Evolutionary conservation across 2,329 filamentous ascomycete species (phyloP), one percentile per base, ranked within the genome.

Genomic region (Talaromyces sp.): DNA sequence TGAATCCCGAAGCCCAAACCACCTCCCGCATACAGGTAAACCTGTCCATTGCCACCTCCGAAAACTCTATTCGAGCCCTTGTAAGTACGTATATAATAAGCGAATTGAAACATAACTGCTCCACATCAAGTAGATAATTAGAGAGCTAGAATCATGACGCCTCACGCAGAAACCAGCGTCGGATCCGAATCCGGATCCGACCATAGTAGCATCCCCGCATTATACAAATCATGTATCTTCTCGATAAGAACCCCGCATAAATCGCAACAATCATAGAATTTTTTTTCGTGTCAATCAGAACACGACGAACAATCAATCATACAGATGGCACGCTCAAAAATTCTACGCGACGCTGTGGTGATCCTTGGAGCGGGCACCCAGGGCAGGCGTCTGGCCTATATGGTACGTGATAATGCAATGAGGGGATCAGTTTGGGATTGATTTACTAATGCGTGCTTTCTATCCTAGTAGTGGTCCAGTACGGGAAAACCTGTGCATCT

Each of bases 301-400:
- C 5, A 7, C 5, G 19, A 11, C 17, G 17, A 5, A 37, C 19
- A 17, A 39, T 39, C n/a, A 39, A 39, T 22, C 10, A 36, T 2
- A 21, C 7, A 7, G 39, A 52, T 52, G 48, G 33, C 33, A 28
- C 48, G 48, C 17, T 37, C 48, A 37, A 48, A 41, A 40, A 11
- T 48, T 7, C 25, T 54, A 10, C 56, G 21, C 33, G 37, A 57
- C 3, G 45, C 46, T 15, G 58, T 60, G 19, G 53, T 56, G 7
- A 55, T 60, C n/a, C 19, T 72, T 6, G 71, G 71, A 8, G 71
- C 70, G 22, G 71, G 71, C 17, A 71, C 69, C 22, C 71, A 73
- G 60, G 71, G 71, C 4, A 63, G 69, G 56, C 64, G 71, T n/a
- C 64, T 73, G 17, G 71, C 71, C 39, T 71, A 69, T 45, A 73